Evolutionary conservation across 805 yeast species (phyloP), one percentile per base, ranked within the genome.

Genomic region (Pichia phayaonensis): DNA sequence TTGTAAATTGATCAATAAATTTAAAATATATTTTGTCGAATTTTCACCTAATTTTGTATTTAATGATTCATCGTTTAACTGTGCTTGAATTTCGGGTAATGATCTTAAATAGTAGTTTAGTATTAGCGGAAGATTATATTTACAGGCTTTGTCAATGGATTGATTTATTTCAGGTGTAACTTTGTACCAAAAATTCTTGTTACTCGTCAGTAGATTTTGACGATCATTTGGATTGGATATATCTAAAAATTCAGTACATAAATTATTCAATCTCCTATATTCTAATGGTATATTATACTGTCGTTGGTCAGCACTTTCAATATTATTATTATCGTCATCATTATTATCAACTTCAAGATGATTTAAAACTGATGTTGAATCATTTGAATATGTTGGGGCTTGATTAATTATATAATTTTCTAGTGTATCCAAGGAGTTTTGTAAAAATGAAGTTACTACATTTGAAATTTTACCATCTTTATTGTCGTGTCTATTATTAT

Each of bases 51-150:
- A 8, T n/a, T 26, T 29, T 4, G 46, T 41, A 18, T 41, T 18
- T 18, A 15, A 4, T 11, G 23, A 40, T 29, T 18, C n/a, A 8
- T 40, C 5, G 13, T 29, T 26, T 22, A 41, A 27, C 18, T 41
- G 24, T 7, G n/a, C 11, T 29, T 44, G 41, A n/a, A 44, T 23
- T 16, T 51, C 48, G 2, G 54, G 51, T 31, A 47, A 6, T 10
- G 50, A 40, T 18, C 54, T 42, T 13, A 51, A 18, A 42, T 47
- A 51, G 36, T 24, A 47, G 24, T 51, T 51, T 15, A 51, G 34
- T 2, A 51, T 40, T 26, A 40, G 16, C 7, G 46, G 48, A 27
- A 51, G 41, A 29, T 47, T 22, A 41, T 18, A 41, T 7, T 40
- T 41, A 10, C 27, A 27, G 8, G 27, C 34, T 26, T 41, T 44